Evolutionary conservation across 495 filamentous ascomycete species (phyloP).

Genomic region (Aspergillus asperescens): DNA sequence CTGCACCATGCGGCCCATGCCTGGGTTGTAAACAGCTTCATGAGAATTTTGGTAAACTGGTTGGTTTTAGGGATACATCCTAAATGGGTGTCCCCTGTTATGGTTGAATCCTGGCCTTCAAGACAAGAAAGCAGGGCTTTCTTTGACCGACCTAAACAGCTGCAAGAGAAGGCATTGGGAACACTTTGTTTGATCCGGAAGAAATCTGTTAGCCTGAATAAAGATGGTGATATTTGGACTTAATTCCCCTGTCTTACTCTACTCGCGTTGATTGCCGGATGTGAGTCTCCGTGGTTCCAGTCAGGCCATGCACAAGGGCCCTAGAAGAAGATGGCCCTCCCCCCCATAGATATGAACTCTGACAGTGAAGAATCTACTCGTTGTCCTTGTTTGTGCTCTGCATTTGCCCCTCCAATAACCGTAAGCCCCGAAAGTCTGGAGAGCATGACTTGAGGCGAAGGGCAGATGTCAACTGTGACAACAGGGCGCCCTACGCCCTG

Average conservation of each 20-base stretch:
- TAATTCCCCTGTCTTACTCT: not conserved
- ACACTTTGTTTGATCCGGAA: not conserved
- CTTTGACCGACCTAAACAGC: not conserved
- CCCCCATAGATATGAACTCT: conserved; percentile 67
- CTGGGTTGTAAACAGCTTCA: not conserved
- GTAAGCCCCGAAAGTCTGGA: too few relatives aligned
- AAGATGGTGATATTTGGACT: conserved; percentile 1
- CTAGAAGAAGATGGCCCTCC: conserved; percentile 37
- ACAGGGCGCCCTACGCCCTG: not conserved
- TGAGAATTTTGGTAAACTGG: not conserved
- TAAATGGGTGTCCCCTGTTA: not conserved
- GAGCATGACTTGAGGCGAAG: not conserved
- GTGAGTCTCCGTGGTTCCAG: not conserved
- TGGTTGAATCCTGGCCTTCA: not conserved
- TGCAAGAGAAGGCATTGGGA: not conserved
- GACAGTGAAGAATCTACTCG: conserved; percentile 65
- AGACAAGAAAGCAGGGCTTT: not conserved
- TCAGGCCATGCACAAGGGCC: not conserved
- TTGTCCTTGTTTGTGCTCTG: conserved; percentile 59
- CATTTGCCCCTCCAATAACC: conserved; percentile 56
- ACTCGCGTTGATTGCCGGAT: not conserved
- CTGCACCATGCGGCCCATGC: not conserved
- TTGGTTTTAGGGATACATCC: not conserved
- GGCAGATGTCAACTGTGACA: too few relatives aligned
- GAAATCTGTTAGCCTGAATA: not conserved